These are phyloP conservation scores for Colletotrichum horii DNA, from an alignment of 2,329 filamentous ascomycete genomes.

Conservation along the genomic window DNA sequence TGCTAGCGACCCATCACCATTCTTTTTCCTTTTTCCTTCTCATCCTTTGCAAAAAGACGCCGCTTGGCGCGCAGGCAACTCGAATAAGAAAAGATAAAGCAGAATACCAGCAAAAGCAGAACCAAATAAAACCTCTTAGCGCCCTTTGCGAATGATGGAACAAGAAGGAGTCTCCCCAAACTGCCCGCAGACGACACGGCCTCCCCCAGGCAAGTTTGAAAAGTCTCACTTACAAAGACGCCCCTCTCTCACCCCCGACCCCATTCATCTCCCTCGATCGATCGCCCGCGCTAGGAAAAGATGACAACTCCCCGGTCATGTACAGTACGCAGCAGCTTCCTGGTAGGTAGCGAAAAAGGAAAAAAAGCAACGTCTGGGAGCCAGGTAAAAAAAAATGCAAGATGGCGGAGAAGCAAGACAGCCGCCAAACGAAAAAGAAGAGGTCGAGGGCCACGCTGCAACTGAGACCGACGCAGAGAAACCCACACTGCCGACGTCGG, in stretches of 20 bases:
- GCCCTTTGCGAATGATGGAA: background rate
- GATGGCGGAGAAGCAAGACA: background rate
- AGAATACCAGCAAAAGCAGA: background rate
- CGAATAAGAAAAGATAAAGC: background rate
- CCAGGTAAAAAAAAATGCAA: background rate
- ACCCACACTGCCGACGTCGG: slow-evolving; percentile 4
- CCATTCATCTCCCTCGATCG: slow-evolving; percentile 12
- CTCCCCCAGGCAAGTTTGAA: background rate
- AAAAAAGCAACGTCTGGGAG: background rate
- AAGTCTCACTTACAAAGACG: background rate
- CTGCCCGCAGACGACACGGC: background rate
- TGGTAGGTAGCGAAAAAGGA: background rate
- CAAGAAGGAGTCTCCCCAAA: background rate
- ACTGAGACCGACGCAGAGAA: background rate
- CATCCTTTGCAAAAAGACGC: background rate
- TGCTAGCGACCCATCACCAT: background rate
- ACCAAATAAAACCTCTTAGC: background rate
- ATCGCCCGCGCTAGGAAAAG: slow-evolving; percentile 2
- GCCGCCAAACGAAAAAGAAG: background rate
- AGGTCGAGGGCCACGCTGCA: background rate
- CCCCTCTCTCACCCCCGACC: background rate
- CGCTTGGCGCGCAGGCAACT: background rate
- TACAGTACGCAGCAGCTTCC: background rate
- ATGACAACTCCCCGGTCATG: slow-evolving; percentile 6
- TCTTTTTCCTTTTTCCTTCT: background rate